phyloP scores from a whole-genome alignment of 192 early-diverging fungal genomes.

The Rhizophagus prolifer region DNA sequence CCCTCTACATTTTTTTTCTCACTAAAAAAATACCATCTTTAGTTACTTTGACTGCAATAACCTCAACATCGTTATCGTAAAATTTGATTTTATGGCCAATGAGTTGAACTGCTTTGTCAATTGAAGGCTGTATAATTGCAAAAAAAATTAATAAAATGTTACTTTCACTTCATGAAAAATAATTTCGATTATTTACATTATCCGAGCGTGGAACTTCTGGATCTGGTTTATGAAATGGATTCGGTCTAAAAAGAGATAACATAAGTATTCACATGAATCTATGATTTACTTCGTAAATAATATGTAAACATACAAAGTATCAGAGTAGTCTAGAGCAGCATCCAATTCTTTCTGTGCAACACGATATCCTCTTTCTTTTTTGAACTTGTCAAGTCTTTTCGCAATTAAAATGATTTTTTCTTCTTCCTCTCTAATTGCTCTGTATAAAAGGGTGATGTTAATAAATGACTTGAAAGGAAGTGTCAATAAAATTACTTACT shows the following conservation, averaged over 20 bases:
- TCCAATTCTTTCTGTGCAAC: too few relatives aligned
- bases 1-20: background rate
- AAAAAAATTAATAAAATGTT: background rate
- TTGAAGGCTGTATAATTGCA: background rate
- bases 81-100: background rate
- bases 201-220: background rate
- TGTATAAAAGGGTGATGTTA: too few relatives aligned
- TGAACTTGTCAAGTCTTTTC: too few relatives aligned
- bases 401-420: too few relatives aligned
- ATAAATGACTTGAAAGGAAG: too few relatives aligned
- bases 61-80: background rate
- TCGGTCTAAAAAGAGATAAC: background rate
- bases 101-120: background rate
- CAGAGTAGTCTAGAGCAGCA: too few relatives aligned
- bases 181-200: background rate
- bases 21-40: background rate
- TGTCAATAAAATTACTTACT: too few relatives aligned
- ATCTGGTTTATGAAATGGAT: background rate
- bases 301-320: too few relatives aligned
- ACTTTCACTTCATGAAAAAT: background rate
- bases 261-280: background rate
- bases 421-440: too few relatives aligned
- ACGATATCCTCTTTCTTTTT: too few relatives aligned
- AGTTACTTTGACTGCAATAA: background rate
- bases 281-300: too few relatives aligned